Percentiles rank a stretch among this genome's conserved stretches.
Conservation (phyloP, 148 eudicot species). For the Mesembryanthemum crystallinum region DNA sequence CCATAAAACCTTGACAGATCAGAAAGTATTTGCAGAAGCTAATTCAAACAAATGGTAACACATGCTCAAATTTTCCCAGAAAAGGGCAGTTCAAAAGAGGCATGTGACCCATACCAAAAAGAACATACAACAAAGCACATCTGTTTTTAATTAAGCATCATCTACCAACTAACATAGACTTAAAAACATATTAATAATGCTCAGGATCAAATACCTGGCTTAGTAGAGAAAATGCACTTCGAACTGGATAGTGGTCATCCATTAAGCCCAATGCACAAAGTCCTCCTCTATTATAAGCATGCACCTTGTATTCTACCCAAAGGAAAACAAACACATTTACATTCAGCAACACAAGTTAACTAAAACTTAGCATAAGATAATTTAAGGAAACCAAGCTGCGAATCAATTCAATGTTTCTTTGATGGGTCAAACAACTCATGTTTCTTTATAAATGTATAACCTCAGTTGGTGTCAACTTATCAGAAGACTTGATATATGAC, state of each 20-base stretch:
- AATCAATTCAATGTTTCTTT: not conserved
- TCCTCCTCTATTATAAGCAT: conserved; percentile 84
- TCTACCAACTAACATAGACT: not conserved
- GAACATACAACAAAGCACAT: not conserved
- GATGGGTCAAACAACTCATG: not conserved
- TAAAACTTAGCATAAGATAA: not conserved
- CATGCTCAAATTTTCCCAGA: not conserved
- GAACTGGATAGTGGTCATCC: conserved; percentile 97
- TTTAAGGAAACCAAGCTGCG: not conserved
- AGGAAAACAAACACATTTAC: not conserved
- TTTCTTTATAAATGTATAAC: not conserved
- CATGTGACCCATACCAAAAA: not conserved
- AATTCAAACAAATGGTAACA: too few relatives aligned
- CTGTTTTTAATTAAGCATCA: too few relatives aligned
- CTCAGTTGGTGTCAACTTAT: not conserved
- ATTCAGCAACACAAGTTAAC: not conserved
- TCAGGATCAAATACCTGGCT: conserved; percentile 23
- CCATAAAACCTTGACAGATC: too few relatives aligned
- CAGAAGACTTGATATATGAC: too few relatives aligned
- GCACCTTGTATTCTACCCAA: conserved; percentile 83
- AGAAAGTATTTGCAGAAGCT: too few relatives aligned
- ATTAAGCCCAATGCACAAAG: conserved; percentile 85
- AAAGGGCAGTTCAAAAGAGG: not conserved
- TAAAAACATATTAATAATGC: not conserved
- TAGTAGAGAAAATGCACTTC: conserved; percentile 58